These are phyloP conservation scores for Pulveroboletus frians DNA, from an alignment of 768 basidiomycete genomes.

Conservation along the genomic window DNA sequence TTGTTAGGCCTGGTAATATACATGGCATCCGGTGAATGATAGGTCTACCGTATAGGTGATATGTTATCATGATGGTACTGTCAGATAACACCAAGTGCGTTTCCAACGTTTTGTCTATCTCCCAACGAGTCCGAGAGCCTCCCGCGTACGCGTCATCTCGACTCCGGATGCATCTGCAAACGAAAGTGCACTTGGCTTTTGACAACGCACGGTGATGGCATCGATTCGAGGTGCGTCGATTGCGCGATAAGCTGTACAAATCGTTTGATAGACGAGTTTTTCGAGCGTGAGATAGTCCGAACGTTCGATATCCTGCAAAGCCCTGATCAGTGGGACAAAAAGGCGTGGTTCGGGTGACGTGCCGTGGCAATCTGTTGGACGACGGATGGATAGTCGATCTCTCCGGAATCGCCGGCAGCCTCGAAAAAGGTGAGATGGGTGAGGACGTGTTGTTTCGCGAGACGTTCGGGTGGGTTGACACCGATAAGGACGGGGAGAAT, in stretches of 20 bases:
- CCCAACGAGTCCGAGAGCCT: neutral
- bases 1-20: no score
- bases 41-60: no score
- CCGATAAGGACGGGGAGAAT: constrained; percentile 57
- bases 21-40: no score
- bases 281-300: constrained; percentile 20
- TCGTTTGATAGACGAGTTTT: constrained; percentile 39
- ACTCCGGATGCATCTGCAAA: constrained; percentile 63
- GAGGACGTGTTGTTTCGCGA: constrained; percentile 58
- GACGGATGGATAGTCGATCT: constrained; percentile 35
- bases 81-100: no score
- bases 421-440: constrained; percentile 47
- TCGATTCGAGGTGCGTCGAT: constrained; percentile 45
- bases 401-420: neutral
- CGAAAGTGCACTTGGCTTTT: constrained; percentile 69
- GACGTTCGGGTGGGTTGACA: constrained; percentile 63
- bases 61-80: no score
- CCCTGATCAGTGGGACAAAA: neutral
- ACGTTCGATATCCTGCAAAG: constrained; percentile 7
- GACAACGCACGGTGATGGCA: constrained; percentile 47
- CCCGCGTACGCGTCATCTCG: constrained; percentile 44
- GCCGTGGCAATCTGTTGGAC: constrained; percentile 30
- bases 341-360: neutral
- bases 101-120: no score
- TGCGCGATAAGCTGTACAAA: constrained; percentile 49